Evolutionary conservation across 2,329 filamentous ascomycete species (phyloP), one percentile per base, ranked within the genome.

Genomic region (Hypoxylon sp.): DNA sequence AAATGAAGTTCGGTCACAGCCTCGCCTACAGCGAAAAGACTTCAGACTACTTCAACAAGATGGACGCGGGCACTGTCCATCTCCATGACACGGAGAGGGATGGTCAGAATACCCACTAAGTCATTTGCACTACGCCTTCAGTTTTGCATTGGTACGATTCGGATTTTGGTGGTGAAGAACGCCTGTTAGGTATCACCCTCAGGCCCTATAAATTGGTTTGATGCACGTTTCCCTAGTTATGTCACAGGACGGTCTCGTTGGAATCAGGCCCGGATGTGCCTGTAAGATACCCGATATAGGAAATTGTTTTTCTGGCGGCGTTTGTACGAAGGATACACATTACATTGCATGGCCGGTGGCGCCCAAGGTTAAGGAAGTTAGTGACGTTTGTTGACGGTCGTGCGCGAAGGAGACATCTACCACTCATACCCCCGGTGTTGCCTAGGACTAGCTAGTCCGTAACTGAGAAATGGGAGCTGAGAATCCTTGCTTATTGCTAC

Each of bases 1-100:
- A 76, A 60, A 5, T 34, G 32, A 30, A 30, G n/a, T 77, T 75
- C 38, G 68, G 71, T 7, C 71, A 61, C 4, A 70, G 51, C 49
- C 52, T 72, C n/a, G 45, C 55, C 4, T 63, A 71, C 13, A 64
- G 71, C 21, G 68, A 59, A 23, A 43, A 53, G 25, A 17, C 14
- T 21, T 19, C 48, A 10, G 46, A 49, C 23, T 41, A 64, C 21
- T 66, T 60, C 50, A 36, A 45, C 5, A 32, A 51, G 30, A 25
- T 60, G 23, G 51, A 56, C 1, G 21, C 34, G 13, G 38, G 53
- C 38, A 23, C 38, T 17, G 11, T 46, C 10, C 21, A 41, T 17
- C 5, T 46, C 10, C 21, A 41, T 14, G 19, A 14, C 10, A 36
- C 32, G 50, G 34, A 34, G 21, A 30, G 45, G 19, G 34, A 65